Conservation (phyloP, 2,329 filamentous ascomycete species). For the Thyridium curvatum region DNA sequence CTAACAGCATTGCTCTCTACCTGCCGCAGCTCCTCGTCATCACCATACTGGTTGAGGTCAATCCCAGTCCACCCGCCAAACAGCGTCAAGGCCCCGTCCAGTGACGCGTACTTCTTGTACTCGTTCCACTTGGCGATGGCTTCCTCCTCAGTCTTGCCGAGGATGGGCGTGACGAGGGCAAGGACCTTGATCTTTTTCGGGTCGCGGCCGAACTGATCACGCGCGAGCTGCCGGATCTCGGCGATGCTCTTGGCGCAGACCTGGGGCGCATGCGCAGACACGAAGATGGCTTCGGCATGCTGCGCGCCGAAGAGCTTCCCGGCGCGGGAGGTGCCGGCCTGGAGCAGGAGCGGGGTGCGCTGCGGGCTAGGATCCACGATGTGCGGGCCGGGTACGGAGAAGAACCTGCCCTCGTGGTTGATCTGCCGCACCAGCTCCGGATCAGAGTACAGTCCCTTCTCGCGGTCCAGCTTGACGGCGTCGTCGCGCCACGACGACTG, state of each 20-base stretch:
- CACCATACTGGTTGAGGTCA: conserved; percentile 32
- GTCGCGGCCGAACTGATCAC: conserved; percentile 47
- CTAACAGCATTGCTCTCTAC: conserved; percentile 32
- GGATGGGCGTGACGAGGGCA: conserved; percentile 57
- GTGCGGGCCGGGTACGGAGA: conserved; percentile 49
- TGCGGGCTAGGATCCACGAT: conserved; percentile 62
- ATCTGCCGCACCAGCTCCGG: conserved; percentile 54
- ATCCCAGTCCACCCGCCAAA: conserved; percentile 70
- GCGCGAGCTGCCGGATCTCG: conserved; percentile 54
- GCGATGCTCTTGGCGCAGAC: conserved; percentile 56
- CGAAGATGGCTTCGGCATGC: conserved; percentile 67
- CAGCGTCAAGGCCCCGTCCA: conserved; percentile 59
- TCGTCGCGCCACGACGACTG: conserved; percentile 48
- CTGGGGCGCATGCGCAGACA: conserved; percentile 57
- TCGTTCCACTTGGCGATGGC: conserved; percentile 58
- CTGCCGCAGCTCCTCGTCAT: conserved; percentile 29
- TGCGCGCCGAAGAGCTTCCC: conserved; percentile 63
- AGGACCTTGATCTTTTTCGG: conserved; percentile 59
- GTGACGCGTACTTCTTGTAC: conserved; percentile 51
- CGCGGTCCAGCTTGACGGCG: conserved; percentile 45
- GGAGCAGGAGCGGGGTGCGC: conserved; percentile 61
- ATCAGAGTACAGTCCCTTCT: conserved; percentile 50
- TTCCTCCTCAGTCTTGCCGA: conserved; percentile 60
- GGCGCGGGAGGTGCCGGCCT: conserved; percentile 61
- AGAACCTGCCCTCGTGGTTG: conserved; percentile 53